Conservation (phyloP, 2,329 filamentous ascomycete species). For the Nemania bipapillata region DNA sequence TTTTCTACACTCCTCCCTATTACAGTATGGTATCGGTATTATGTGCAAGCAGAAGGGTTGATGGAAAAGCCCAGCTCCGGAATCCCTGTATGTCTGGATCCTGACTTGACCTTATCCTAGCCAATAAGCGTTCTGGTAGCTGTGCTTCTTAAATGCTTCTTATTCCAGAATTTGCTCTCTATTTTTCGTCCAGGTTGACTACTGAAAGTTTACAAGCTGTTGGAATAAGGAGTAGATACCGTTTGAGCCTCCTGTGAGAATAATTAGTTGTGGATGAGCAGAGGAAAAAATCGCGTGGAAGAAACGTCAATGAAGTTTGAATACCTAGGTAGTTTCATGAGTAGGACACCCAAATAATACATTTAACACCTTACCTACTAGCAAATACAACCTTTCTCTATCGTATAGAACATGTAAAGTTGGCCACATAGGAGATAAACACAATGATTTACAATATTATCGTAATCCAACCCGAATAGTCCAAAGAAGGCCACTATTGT, state of each 20-base stretch:
- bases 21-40: slow-evolving; percentile 12
- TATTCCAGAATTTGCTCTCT: background rate
- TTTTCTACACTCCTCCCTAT: slow-evolving; percentile 16
- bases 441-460: background rate
- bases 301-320: background rate
- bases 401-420: background rate
- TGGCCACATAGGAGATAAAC: background rate
- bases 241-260: too few relatives aligned
- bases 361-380: background rate
- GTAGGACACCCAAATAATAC: background rate
- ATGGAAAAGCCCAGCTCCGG: background rate
- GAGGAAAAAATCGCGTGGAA: background rate
- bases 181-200: background rate
- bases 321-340: too few relatives aligned
- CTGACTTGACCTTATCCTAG: slow-evolving; percentile 3
- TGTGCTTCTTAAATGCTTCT: background rate
- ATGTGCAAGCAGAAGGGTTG: background rate
- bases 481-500: slow-evolving; percentile 11
- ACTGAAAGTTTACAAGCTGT: background rate
- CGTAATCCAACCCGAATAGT: background rate
- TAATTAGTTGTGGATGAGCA: background rate
- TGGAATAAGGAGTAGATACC: too few relatives aligned
- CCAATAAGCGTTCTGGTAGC: slow-evolving; percentile 3
- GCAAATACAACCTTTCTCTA: background rate
- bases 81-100: background rate